Percentiles rank a stretch among this genome's conserved stretches.
These are phyloP conservation scores for Micractinium sp. DNA, from an alignment of 139 green algal genomes.

Conservation along the genomic window DNA sequence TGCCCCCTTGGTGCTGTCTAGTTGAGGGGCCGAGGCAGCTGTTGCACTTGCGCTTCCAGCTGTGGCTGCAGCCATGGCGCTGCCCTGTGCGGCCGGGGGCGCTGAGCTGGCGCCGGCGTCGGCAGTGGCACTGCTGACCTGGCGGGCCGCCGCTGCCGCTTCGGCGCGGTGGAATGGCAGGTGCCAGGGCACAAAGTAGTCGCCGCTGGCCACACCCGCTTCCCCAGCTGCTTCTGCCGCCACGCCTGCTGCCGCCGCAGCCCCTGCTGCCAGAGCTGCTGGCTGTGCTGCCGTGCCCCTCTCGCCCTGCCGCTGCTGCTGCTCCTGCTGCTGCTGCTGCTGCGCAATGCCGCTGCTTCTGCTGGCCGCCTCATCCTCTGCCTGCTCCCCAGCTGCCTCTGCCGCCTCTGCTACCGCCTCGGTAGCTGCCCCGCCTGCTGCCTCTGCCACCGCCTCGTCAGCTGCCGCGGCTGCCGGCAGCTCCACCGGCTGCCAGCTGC, in stretches of 20 bases:
- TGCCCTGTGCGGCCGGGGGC: neutral
- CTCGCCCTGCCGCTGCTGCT: constrained; percentile 23
- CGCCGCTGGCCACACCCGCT: constrained; percentile 39
- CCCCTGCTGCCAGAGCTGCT: constrained; percentile 1
- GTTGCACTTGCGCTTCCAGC: neutral
- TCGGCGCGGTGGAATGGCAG: constrained; percentile 89
- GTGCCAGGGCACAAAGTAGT: constrained; percentile 98
- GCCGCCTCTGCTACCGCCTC: neutral
- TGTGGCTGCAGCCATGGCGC: neutral
- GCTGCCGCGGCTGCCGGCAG: neutral
- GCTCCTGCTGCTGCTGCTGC: constrained; percentile 2
- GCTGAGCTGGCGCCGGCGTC: neutral
- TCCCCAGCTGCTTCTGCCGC: neutral
- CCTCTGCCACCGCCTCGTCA: neutral
- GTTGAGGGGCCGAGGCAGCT: neutral
- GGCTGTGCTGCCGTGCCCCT: constrained; percentile 7
- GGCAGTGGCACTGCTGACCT: neutral
- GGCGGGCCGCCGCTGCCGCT: constrained; percentile 34
- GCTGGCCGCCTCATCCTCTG: too few relatives aligned
- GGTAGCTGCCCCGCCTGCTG: neutral
- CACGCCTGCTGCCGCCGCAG: neutral
- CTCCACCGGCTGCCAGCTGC: constrained; percentile 83
- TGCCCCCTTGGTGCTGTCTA: constrained; percentile 79
- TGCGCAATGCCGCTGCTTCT: too few relatives aligned
- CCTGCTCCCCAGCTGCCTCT: too few relatives aligned